Base-by-base conservation (phyloP, 345 rosid genomes). In the Viola odorata region DNA sequence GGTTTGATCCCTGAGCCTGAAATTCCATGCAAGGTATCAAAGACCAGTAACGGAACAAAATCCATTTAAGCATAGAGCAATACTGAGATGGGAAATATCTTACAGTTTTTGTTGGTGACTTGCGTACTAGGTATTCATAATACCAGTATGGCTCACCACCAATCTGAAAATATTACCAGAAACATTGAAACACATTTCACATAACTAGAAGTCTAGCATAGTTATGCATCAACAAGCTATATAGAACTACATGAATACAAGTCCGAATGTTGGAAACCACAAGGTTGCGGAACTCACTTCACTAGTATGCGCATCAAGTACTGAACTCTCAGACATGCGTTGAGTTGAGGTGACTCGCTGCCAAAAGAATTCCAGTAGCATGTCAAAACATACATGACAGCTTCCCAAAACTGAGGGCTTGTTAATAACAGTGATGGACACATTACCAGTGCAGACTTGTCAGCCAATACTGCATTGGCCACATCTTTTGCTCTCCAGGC, bases 301-400 rank as follows among this genome's bases (percentile, higher is more conserved):
- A 44, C 70, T 73, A 59, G 81, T 7, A 74, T 85, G 96, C 13
- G 92, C 79, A 78, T 89, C 96, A 63, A 89, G 89, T 75, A 92
- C 84, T 15, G 91, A 87, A 77, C 98, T 89, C 77, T 92, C 96
- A 10, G 79, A 79, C 73, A 87, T 71, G 40, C 91, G 96, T 75
- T 87, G 96, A 83, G 81, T 87, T 59, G 96, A 85, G 62, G 96
- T 92, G 72, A 89, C 96, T 63, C 94, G 87, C 98, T 92, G 88
- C 69, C 74, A 61, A 12, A 17, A 65, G 8, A 49, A 55, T 66
- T 50, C 9, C 54, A 42, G 57, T 10, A 64, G 63, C 16, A 55
- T 45, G 66, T 65, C 41, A 70, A 56, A 62, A 41, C 52, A 51
- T n/a, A 37, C n/a, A n/a, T n/a, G n/a, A n/a, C n/a, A n/a, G n/a